Base-by-base conservation (phyloP, 83 land plant species). In the Diphasiastrum complanatum region DNA sequence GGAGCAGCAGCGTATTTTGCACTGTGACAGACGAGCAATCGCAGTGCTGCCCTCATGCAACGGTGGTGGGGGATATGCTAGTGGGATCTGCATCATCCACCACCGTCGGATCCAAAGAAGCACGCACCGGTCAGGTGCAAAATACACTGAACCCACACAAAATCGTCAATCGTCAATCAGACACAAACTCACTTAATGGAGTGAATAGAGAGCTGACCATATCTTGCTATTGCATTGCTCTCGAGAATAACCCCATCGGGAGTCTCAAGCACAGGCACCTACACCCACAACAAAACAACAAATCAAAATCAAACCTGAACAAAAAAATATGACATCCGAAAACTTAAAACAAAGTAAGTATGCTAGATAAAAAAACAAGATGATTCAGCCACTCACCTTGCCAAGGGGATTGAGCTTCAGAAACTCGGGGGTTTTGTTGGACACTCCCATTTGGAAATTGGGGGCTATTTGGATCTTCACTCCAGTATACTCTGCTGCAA, bases 141-240 rank as follows among this genome's bases (percentile, higher is more conserved):
- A 18, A 6, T 24, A 25, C 25, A 29, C 28, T 25, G 14, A 25
- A 22, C 56, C 3, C 26, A 27, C 26, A 8, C 6, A 8, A 18
- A 49, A 24, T 18, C 19, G 23, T 8, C 51, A 8, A 5, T 18
- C 2, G 3, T 33, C 16, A 52, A 22, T 5, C 25, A 33, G 36
- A 20, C 2, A 56, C 61, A 58, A 34, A 36, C 10, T 33, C 5
- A 24, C 2, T 57, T 18, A 31, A 33, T 8, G 12, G n/a, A 57
- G 19, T 4, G 43, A 5, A 26, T 10, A 16, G 5, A 32, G 36
- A 33, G 16, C 72, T 60, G 35, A 91, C 97, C 95, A 67, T 85
- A 85, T 31, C 97, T 89, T 1, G 97, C 87, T 33, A 91, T 87
- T 14, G 93, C 95, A 79, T 91, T 91, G 52, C 97, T 91, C 70